These are phyloP conservation scores for Avena insularis DNA, from an alignment of 176 grass and related monocot genomes.

Conservation along the genomic window DNA sequence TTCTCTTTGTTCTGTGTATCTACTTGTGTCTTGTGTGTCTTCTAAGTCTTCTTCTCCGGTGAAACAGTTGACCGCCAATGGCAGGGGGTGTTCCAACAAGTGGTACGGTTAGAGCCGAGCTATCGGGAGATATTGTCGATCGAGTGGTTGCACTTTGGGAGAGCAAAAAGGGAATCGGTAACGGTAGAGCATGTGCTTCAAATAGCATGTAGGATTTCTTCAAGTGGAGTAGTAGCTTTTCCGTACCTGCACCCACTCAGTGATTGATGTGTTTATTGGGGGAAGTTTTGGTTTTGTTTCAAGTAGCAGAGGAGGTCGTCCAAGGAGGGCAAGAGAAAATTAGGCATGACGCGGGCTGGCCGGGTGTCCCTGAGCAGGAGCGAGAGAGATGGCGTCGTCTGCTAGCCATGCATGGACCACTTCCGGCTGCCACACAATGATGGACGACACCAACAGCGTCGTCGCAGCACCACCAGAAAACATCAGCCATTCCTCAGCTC, in stretches of 20 bases:
- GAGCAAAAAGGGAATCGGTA: neutral
- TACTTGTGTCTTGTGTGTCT: too few relatives aligned
- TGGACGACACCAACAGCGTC: neutral
- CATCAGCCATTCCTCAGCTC: neutral
- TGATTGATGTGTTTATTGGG: neutral
- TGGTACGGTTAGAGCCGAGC: neutral
- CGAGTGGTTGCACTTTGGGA: neutral
- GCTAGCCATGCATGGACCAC: neutral
- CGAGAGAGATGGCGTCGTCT: neutral
- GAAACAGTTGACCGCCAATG: too few relatives aligned
- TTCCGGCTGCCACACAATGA: neutral
- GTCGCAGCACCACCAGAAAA: neutral
- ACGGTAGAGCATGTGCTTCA: neutral
- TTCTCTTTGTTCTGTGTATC: too few relatives aligned
- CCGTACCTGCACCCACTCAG: neutral
- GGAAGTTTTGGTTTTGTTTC: neutral
- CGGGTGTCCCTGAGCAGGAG: neutral
- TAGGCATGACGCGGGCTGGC: conserved; percentile 22
- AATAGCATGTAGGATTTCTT: neutral
- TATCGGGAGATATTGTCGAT: neutral
- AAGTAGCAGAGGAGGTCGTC: too few relatives aligned
- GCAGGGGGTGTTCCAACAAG: too few relatives aligned
- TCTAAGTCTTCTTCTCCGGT: too few relatives aligned
- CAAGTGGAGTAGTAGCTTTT: too few relatives aligned
- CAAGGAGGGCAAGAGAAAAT: neutral